These are phyloP conservation scores for Acacia confusa DNA, from an alignment of 306 rosid genomes.

Conservation along the genomic window DNA sequence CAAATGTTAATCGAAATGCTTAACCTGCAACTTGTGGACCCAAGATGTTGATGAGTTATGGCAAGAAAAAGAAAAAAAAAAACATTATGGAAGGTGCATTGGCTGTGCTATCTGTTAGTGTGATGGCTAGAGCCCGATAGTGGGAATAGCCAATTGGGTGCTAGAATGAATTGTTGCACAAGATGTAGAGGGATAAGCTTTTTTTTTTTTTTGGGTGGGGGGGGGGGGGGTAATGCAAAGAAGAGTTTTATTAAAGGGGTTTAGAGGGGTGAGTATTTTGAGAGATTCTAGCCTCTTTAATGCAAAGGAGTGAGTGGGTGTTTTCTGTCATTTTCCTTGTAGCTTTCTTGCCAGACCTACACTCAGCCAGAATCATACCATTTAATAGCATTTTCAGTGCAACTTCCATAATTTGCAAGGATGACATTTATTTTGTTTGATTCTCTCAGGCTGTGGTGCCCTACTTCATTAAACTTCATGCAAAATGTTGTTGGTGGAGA, in stretches of 20 bases:
- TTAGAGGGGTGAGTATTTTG: neutral
- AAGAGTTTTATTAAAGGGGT: neutral
- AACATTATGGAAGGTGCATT: neutral
- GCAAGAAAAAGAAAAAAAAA: neutral
- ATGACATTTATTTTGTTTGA: conserved; percentile 22
- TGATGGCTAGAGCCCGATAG: neutral
- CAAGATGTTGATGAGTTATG: neutral
- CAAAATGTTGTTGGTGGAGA: conserved; percentile 52
- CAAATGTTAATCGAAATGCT: conserved; percentile 11
- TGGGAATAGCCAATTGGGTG: neutral
- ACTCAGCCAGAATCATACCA: neutral
- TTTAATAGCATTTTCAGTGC: neutral
- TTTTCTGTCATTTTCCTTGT: neutral
- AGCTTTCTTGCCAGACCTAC: neutral
- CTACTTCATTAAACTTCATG: conserved; percentile 66
- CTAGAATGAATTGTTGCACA: neutral
- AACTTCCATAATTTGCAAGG: neutral
- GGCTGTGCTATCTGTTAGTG: neutral
- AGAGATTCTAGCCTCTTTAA: neutral
- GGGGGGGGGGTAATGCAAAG: neutral
- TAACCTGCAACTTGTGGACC: neutral
- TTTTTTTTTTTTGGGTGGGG: neutral
- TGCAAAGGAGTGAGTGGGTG: neutral
- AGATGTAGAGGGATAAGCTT: neutral
- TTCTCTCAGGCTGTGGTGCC: conserved; percentile 72